Evolutionary conservation across 2,329 filamentous ascomycete species (phyloP), one percentile per base, ranked within the genome.

Genomic region (Diplocarpon mali): DNA sequence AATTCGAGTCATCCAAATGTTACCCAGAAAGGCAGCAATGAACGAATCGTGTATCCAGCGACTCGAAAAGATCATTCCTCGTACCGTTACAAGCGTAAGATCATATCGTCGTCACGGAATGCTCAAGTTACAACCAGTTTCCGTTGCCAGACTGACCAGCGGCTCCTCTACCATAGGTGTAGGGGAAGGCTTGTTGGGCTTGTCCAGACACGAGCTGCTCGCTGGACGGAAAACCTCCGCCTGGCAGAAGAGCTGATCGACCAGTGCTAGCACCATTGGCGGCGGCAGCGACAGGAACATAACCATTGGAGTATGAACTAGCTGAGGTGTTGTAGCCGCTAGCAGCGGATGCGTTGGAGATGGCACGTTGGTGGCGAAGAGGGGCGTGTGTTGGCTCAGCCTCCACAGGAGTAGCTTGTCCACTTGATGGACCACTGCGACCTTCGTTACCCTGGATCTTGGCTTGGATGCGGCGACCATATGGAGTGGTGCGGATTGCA

Each of bases 401-500:
- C 16, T 60, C 59, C 38, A 50, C 54, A 2, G 60, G 59, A 35
- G 58, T 60, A 29, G 53, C 53, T 43, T 60, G 58, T 10, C 59
- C 58, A 49, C 55, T 61, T 14, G 52, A 57, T 9, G 53, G 40
- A 40, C 53, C 57, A 40, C 56, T 60, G 12, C 60, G 60, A 38
- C 53, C 53, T 41, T 81, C 78, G 50, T 72, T 73, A 20, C 74
- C 69, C 53, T 78, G 70, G 46, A 98, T 84, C 72, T 96, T 96
- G 62, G 83, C 83, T 61, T 85, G 82, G 58, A 96, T 93, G 50
- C 92, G 87, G 54, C 92, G 89, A 42, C 92, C 92, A 62, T 96
- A 92, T 3, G 92, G 90, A 35, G 89, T 95, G 57, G 85, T 82
- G 52, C 89, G 86, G 52, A 96, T 93, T 35, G 77, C 72, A 3